Evolutionary conservation across 1,284 basidiomycete genomes (phyloP), one percentile per base, ranked within the genome.

Genomic region (Testicularia cyperi): DNA sequence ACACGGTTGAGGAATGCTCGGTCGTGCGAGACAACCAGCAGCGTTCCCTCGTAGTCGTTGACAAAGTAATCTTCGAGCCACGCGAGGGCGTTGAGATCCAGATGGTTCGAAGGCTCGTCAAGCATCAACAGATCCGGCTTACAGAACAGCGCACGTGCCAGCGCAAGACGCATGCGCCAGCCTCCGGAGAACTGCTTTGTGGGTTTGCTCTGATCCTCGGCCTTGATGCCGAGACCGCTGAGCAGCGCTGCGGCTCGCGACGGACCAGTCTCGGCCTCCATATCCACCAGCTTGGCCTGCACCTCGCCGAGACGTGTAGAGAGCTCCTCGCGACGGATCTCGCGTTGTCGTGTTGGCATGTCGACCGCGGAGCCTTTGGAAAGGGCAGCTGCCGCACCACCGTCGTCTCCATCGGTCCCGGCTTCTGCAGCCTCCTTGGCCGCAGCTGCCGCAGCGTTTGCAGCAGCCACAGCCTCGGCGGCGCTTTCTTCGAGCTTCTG

Each of bases 121-220:
- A 65, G 48, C 70, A 72, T 72, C 44, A 75, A 56, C 48, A 75
- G 32, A 36, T 74, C 73, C 5, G 72, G 73, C 46, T 97, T 96
- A 62, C 97, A 95, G 72, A 98, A 99, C 5, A 96, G 80, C 3
- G 92, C 92, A 68, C 88, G 86, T 48, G 95, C 95, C 55, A 98
- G 86, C 23, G 94, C 95, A 65, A 98, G 87, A 85, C 97, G 97
- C 95, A 98, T 98, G 84, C 98, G 82, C 92, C 92, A 96, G 80
- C 95, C 94, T 81, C 95, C 94, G 77, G 90, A 95, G 82, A 99
- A 99, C 2, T 88, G 85, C 74, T 80, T 86, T 5, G 78, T 79
- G 1, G 78, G 69, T 38, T 67, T 65, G 36, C 34, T 33, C 78
- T 97, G 94, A 77, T 97, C 94, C 14, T 81, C 80, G 71, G 94